Evolutionary conservation across 148 eudicot genomes (phyloP), one percentile per base, ranked within the genome.

Genomic region (Spergularia bocconei): DNA sequence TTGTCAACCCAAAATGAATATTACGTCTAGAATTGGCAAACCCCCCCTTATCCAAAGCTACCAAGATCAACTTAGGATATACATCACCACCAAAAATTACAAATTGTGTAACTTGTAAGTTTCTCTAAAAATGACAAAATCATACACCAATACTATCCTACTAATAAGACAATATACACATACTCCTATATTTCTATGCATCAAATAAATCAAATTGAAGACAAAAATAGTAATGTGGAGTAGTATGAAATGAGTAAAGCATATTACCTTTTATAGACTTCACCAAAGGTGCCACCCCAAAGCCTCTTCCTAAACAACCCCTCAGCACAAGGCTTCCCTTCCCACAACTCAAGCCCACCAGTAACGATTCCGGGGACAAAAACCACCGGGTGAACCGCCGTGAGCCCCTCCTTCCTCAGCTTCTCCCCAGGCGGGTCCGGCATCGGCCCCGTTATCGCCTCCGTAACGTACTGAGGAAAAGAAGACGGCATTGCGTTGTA

Each of bases 201-300:
- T 9, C 48, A 44, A 44, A 44, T 6, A 44, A 6, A 6, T 9
- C 48, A 44, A 44, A 63, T 14, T 17, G 0, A 63, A 63, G 1
- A 38, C 17, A 13, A 17, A 38, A 52, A 1, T 13, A 70, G 47
- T 54, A 57, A 69, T 13, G 15, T 11, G n/a, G n/a, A n/a, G 19
- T 17, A 3, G 29, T 68, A 44, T 44, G 48, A 44, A 44, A 44
- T 4, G 48, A 44, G 48, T 44, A 44, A 44, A 44, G 48, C 6
- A 12, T 21, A 33, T 19, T 84, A 94, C 98, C 98, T 90, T 67
- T 90, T 94, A 82, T 91, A 94, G 17, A 91, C 88, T 75, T 91
- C 97, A 2, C 98, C 97, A 82, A 94, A 94, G 0, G 98, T 91
- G 8, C 97, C 98, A 50, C 96, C 98, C 98, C 98, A 94, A 15